These are phyloP conservation scores for Trametopsis cervina DNA, from an alignment of 768 basidiomycete genomes.

Conservation along the genomic window DNA sequence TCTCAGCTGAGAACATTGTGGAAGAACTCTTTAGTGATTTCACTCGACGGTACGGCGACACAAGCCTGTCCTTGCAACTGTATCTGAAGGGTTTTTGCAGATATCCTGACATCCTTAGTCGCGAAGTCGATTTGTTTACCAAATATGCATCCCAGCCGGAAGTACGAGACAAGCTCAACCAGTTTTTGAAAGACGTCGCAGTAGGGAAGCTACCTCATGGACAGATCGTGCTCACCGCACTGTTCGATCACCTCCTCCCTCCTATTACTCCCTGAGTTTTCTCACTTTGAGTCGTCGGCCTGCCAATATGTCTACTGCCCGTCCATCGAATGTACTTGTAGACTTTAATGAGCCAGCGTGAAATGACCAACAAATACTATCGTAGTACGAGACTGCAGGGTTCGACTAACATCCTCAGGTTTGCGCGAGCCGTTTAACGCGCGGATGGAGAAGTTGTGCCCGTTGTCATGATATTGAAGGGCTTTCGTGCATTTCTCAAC, in stretches of 20 bases:
- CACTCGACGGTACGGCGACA: background rate
- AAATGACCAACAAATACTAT: too few species aligned
- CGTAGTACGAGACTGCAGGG: too few species aligned
- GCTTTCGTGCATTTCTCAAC: too few species aligned
- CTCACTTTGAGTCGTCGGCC: too few species aligned
- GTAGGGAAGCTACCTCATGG: background rate
- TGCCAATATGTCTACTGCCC: too few species aligned
- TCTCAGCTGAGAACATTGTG: background rate
- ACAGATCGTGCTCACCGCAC: background rate
- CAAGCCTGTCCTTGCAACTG: background rate
- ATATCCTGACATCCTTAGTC: background rate
- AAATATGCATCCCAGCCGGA: background rate
- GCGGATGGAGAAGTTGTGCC: too few species aligned
- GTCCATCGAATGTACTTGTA: too few species aligned
- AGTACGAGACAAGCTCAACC: background rate
- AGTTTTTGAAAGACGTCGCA: background rate
- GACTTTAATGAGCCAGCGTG: too few species aligned
- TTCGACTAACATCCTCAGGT: too few species aligned
- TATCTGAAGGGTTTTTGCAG: background rate
- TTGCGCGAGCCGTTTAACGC: too few species aligned
- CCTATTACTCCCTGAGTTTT: too few species aligned
- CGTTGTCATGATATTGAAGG: too few species aligned
- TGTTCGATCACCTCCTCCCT: background rate
- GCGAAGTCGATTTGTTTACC: background rate
- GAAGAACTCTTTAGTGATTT: background rate